Conservation (phyloP, 2,329 filamentous ascomycete genomes). For the Pseudogymnoascus sp. region DNA sequence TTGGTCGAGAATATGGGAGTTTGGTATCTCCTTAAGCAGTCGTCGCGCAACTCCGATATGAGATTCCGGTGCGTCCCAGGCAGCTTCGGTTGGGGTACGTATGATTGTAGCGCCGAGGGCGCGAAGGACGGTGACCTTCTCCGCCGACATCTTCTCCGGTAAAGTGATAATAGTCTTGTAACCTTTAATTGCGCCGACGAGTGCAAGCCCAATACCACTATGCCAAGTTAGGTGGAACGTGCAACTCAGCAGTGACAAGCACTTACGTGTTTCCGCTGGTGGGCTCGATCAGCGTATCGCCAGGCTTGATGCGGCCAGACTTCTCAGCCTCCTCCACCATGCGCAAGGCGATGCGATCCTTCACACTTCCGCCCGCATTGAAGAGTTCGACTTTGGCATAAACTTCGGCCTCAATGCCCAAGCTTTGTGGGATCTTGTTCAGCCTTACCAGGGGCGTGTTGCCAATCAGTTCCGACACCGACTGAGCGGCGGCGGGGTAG, state of each 20-base stretch:
- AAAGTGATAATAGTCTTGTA: constrained; percentile 99
- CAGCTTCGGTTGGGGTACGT: constrained; percentile 89
- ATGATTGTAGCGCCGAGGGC: constrained; percentile 96
- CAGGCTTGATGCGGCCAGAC: constrained; percentile 87
- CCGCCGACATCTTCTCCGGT: constrained; percentile 97
- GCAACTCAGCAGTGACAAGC: constrained; percentile 17
- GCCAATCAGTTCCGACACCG: constrained; percentile 81
- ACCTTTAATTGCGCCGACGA: constrained; percentile 91
- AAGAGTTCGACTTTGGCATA: constrained; percentile 91
- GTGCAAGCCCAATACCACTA: constrained; percentile 80
- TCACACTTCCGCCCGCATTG: constrained; percentile 89
- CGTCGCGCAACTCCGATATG: constrained; percentile 92
- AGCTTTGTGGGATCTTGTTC: constrained; percentile 84
- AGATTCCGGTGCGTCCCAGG: constrained; percentile 88
- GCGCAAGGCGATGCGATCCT: constrained; percentile 88
- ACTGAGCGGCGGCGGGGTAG: constrained; percentile 36
- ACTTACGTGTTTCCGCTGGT: constrained; percentile 83
- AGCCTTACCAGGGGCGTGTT: constrained; percentile 92
- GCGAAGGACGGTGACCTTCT: constrained; percentile 92
- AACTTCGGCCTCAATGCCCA: constrained; percentile 81
- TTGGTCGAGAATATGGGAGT: constrained; percentile 94
- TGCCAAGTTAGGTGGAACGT: not conserved
- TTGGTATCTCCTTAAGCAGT: constrained; percentile 90
- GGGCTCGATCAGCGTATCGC: constrained; percentile 94
- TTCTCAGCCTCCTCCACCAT: constrained; percentile 97